These are phyloP conservation scores for Clarireedia paspali DNA, from an alignment of 2,329 filamentous ascomycete genomes.

Conservation along the genomic window DNA sequence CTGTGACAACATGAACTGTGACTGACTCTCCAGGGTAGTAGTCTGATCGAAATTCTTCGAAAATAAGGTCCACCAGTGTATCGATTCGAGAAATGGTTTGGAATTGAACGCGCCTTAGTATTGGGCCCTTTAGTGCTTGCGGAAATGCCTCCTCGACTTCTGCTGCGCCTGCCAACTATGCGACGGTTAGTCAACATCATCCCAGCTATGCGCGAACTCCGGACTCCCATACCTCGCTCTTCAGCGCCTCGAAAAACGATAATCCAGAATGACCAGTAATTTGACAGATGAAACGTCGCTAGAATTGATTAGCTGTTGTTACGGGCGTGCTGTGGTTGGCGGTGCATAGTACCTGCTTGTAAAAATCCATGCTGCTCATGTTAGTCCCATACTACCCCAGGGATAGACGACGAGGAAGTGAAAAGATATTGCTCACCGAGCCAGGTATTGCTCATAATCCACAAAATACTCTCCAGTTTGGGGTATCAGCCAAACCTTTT, in stretches of 20 bases:
- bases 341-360: constrained; percentile 63
- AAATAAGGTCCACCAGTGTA: constrained; percentile 62
- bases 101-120: constrained; percentile 86
- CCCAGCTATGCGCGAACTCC: not conserved
- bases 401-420: constrained; percentile 1
- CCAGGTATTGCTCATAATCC: constrained; percentile 79
- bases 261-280: constrained; percentile 89
- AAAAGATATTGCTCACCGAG: constrained; percentile 52
- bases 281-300: constrained; percentile 83
- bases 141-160: constrained; percentile 91
- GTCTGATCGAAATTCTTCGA: constrained; percentile 76
- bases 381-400: constrained; percentile 2
- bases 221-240: constrained; percentile 67
- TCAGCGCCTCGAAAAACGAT: constrained; percentile 85
- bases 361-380: constrained; percentile 72
- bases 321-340: not conserved
- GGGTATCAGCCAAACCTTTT: constrained; percentile 81
- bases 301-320: constrained; percentile 19
- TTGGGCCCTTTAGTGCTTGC: constrained; percentile 81
- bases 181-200: constrained; percentile 24
- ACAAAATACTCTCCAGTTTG: constrained; percentile 86
- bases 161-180: constrained; percentile 66
- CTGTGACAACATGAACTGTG: constrained; percentile 60
- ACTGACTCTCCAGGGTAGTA: constrained; percentile 88
- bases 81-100: constrained; percentile 85